These are phyloP conservation scores for Trametes versicolor DNA, from an alignment of 1,284 basidiomycete species.

Conservation along the genomic window DNA sequence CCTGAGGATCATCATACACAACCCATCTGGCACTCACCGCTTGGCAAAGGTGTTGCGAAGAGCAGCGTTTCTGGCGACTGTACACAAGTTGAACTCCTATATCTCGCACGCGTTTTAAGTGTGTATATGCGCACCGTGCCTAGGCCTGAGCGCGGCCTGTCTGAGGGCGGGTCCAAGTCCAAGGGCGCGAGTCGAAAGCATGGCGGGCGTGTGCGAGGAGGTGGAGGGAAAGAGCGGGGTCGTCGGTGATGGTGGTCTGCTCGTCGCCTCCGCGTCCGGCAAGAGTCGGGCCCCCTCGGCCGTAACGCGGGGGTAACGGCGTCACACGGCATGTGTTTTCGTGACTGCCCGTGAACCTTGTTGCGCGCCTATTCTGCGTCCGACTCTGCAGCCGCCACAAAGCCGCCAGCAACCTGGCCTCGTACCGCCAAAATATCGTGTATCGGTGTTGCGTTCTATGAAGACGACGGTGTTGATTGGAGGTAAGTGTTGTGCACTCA, in stretches of 20 bases:
- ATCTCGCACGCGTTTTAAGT: background rate
- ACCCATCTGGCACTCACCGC: conserved; percentile 51
- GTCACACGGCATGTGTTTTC: conserved; percentile 4
- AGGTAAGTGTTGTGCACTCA: too few species aligned
- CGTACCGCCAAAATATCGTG: too few species aligned
- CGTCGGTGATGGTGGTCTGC: conserved; percentile 14
- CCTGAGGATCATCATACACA: background rate
- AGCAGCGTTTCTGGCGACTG: conserved; percentile 49
- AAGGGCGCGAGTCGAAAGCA: conserved; percentile 60
- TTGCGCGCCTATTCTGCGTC: background rate
- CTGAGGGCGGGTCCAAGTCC: conserved; percentile 65
- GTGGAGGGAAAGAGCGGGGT: conserved; percentile 10
- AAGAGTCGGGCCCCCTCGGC: conserved; percentile 16
- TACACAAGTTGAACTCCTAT: conserved; percentile 39
- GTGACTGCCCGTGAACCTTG: background rate
- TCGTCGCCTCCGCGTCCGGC: conserved; percentile 6
- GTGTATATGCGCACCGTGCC: conserved; percentile 51
- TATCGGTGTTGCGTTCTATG: too few species aligned
- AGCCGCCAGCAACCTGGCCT: too few species aligned
- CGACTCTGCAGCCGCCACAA: too few species aligned
- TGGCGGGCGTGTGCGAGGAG: conserved; percentile 39
- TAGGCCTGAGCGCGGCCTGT: conserved; percentile 58
- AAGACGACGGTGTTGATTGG: too few species aligned
- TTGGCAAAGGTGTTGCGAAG: conserved; percentile 53
- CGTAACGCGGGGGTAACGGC: conserved; percentile 7